Conservation (phyloP, 805 yeast species). For the Yarrowia hollandica region DNA sequence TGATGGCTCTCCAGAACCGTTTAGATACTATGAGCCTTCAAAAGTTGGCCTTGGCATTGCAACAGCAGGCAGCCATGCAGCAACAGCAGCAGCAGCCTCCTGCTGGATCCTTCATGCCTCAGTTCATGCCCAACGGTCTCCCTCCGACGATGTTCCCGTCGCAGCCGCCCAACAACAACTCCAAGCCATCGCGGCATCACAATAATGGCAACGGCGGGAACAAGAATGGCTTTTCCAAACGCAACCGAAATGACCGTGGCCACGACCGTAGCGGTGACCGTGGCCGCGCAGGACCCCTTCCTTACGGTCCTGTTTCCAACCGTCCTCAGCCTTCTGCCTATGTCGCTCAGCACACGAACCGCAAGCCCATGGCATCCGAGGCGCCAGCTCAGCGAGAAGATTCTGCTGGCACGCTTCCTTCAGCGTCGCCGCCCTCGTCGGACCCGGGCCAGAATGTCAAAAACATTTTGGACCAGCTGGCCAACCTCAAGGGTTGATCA, state of each 20-base stretch:
- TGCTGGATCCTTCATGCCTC: not conserved
- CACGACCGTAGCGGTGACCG: constrained; percentile 2
- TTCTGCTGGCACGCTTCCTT: not conserved
- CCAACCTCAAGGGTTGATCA: constrained; percentile 8
- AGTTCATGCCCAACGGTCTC: not conserved
- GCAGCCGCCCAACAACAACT: not conserved
- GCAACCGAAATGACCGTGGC: not conserved
- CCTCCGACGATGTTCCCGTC: not conserved
- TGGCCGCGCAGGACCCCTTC: constrained; percentile 26
- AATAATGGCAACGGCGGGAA: not conserved
- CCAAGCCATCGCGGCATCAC: constrained; percentile 5
- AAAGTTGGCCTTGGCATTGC: constrained; percentile 50
- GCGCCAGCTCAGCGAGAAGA: not conserved
- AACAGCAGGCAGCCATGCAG: constrained; percentile 33
- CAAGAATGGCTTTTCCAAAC: constrained; percentile 5
- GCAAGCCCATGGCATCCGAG: constrained; percentile 1
- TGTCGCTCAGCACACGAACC: not conserved
- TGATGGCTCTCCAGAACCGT: constrained; percentile 57
- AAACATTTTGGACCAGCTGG: constrained; percentile 23
- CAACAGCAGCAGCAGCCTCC: constrained; percentile 1
- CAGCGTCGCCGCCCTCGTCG: not conserved
- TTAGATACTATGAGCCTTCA: constrained; percentile 75
- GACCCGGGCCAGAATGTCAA: constrained; percentile 12
- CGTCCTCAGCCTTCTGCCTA: constrained; percentile 12
- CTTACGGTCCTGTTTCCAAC: constrained; percentile 24